A percentile compares a stretch with the other conserved stretches of the same genome.
Evolutionary conservation across 805 yeast species (phyloP).

Genomic region (Isabelozyma heimii): DNA sequence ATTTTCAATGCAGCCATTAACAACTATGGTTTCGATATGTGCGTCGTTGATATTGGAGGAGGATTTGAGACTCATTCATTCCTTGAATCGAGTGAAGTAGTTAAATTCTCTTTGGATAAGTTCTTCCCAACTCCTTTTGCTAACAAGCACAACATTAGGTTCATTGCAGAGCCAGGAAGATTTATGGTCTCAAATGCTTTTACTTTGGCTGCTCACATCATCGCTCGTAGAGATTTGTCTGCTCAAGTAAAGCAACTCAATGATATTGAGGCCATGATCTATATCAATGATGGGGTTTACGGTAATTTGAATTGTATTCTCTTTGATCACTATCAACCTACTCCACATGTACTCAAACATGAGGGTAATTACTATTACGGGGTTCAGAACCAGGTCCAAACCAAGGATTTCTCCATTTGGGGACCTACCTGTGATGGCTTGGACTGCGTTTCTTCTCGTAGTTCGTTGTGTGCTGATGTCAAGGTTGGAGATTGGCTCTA

Average conservation of each 20-base stretch:
- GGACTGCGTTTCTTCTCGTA: conserved; percentile 67
- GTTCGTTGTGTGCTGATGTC: conserved; percentile 56
- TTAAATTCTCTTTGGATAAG: conserved; percentile 52
- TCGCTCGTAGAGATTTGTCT: conserved; percentile 66
- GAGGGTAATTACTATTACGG: conserved; percentile 43
- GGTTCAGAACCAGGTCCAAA: conserved; percentile 14
- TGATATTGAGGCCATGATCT: conserved; percentile 60
- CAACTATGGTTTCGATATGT: conserved; percentile 45
- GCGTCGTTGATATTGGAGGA: conserved; percentile 84
- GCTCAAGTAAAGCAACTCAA: conserved; percentile 13
- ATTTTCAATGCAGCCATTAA: conserved; percentile 61
- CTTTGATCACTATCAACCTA: conserved; percentile 85
- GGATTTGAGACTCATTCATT: conserved; percentile 76
- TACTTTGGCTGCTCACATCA: conserved; percentile 78
- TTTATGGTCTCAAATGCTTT: conserved; percentile 83
- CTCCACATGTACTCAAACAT: conserved; percentile 63
- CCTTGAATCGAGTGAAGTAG: conserved; percentile 52
- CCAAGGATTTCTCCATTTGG: conserved; percentile 71
- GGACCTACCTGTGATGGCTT: conserved; percentile 99
- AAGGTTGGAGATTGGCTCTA: conserved; percentile 90
- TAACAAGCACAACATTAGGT: conserved; percentile 25
- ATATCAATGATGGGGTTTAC: conserved; percentile 92
- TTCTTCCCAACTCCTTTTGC: conserved; percentile 51
- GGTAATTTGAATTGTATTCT: conserved; percentile 93
- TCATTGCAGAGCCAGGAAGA: conserved; percentile 95